Percentiles rank a stretch among this genome's conserved stretches.
Conservation (phyloP, 2,329 filamentous ascomycete species). For the Hypoxylon sp. region DNA sequence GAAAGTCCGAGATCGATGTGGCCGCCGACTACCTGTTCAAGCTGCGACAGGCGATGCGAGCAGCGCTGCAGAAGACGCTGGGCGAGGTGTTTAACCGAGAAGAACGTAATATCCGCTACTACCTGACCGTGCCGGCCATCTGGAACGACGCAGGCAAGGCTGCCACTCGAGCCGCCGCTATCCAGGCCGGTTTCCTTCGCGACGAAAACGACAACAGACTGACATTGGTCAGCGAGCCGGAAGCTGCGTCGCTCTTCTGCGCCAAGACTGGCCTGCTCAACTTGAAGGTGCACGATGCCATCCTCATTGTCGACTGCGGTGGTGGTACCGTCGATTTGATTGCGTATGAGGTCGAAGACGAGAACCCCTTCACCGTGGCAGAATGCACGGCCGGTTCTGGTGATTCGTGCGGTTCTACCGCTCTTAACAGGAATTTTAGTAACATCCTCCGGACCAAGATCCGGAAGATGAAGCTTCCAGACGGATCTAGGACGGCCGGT, state of each 20-base stretch:
- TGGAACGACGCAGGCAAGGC: constrained; percentile 99
- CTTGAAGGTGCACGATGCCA: constrained; percentile 97
- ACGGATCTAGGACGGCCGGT: constrained; percentile 96
- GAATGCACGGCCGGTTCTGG: constrained; percentile 97
- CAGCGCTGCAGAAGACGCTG: constrained; percentile 92
- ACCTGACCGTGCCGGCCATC: constrained; percentile 97
- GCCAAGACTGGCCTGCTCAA: constrained; percentile 96
- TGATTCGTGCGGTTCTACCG: constrained; percentile 97
- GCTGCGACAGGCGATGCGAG: constrained; percentile 94
- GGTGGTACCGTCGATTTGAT: constrained; percentile 99
- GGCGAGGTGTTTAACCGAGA: constrained; percentile 98
- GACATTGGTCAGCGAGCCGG: constrained; percentile 93
- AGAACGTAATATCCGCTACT: constrained; percentile 97
- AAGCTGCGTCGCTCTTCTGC: constrained; percentile 96
- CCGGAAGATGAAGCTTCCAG: constrained; percentile 97
- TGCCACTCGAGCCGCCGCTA: constrained; percentile 91
- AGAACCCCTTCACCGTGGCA: constrained; percentile 94
- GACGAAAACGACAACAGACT: constrained; percentile 98
- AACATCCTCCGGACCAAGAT: constrained; percentile 98
- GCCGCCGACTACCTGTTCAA: constrained; percentile 99
- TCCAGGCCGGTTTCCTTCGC: constrained; percentile 94
- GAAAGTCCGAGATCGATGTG: constrained; percentile 98
- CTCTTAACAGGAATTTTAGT: constrained; percentile 96
- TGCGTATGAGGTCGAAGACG: constrained; percentile 97
- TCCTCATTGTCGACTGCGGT: constrained; percentile 97